Conservation (phyloP, 2,329 filamentous ascomycete species). For the Aspergillus vadensis region DNA sequence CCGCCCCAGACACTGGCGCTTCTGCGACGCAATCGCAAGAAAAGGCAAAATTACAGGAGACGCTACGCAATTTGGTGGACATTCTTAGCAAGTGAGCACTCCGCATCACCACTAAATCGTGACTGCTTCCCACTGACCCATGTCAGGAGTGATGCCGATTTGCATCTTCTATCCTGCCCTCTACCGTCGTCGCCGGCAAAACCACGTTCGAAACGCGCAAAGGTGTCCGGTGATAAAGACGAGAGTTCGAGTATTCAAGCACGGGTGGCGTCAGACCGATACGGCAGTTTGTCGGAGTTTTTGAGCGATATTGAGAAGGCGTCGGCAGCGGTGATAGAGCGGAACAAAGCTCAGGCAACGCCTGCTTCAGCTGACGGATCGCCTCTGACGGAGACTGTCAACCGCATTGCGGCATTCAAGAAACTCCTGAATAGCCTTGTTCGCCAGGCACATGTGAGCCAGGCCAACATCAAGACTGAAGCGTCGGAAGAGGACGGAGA, state of each 20-base stretch:
- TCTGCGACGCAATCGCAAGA: constrained; percentile 31
- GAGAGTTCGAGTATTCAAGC: constrained; percentile 41
- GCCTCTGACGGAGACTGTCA: constrained; percentile 39
- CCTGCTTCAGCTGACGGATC: constrained; percentile 29
- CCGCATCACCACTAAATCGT: background rate
- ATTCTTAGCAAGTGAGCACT: constrained; percentile 34
- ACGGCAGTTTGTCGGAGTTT: constrained; percentile 46
- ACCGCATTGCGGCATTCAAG: constrained; percentile 60
- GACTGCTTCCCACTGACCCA: constrained; percentile 24
- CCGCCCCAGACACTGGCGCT: constrained; percentile 26
- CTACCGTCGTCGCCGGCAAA: constrained; percentile 40
- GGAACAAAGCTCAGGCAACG: constrained; percentile 36
- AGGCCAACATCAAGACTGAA: constrained; percentile 37
- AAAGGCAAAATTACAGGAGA: constrained; percentile 36
- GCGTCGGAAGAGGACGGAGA: constrained; percentile 39
- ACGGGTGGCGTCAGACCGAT: constrained; percentile 41
- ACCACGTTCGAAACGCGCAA: constrained; percentile 47
- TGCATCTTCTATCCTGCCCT: constrained; percentile 46
- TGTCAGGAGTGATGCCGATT: constrained; percentile 45
- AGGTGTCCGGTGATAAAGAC: constrained; percentile 39
- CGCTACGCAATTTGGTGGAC: constrained; percentile 38
- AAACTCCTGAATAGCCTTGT: constrained; percentile 65
- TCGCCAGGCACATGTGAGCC: constrained; percentile 60
- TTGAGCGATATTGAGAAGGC: constrained; percentile 46
- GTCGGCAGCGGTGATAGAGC: constrained; percentile 40